Percentiles rank a stretch among this genome's conserved stretches.
Conservation (phyloP, 805 yeast species). For the Nakazawaea ernobii region DNA sequence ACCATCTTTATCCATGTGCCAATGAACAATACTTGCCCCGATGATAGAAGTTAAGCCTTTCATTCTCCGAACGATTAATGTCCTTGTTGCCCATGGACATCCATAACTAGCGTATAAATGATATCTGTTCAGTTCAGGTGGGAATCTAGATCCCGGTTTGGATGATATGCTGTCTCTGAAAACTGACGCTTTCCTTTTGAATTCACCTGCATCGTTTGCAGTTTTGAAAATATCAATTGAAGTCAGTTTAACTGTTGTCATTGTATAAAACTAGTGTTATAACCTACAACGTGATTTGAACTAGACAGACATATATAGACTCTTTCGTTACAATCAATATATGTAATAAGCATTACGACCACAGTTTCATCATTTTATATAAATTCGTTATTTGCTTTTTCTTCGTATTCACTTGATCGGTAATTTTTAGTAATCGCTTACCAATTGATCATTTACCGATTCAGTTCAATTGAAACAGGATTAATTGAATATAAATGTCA, state of each 20-base stretch:
- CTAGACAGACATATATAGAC: too few relatives aligned
- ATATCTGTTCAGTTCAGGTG: constrained; percentile 76
- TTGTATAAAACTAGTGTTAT: neutral
- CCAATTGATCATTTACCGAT: too few relatives aligned
- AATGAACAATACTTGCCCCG: constrained; percentile 76
- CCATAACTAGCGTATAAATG: constrained; percentile 84
- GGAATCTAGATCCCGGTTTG: constrained; percentile 52
- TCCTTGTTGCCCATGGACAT: constrained; percentile 96
- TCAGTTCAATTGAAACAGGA: too few relatives aligned
- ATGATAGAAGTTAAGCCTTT: constrained; percentile 64
- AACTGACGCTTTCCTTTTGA: constrained; percentile 38
- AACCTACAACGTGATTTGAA: too few relatives aligned
- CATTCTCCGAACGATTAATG: constrained; percentile 63
- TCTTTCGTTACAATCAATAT: too few relatives aligned
- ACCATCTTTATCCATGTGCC: constrained; percentile 83
- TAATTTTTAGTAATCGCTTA: too few relatives aligned
- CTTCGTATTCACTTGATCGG: too few relatives aligned
- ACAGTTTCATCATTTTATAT: too few relatives aligned
- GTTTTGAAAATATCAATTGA: constrained; percentile 39
- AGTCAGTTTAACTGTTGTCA: neutral
- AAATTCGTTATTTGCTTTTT: too few relatives aligned
- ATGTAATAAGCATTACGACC: too few relatives aligned
- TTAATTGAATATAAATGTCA: too few relatives aligned
- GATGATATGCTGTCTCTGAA: constrained; percentile 64
- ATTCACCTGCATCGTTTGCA: constrained; percentile 50